phyloP scores from a whole-genome alignment of 1,284 basidiomycete genomes.

The Phellopilus nigrolimitatus region DNA sequence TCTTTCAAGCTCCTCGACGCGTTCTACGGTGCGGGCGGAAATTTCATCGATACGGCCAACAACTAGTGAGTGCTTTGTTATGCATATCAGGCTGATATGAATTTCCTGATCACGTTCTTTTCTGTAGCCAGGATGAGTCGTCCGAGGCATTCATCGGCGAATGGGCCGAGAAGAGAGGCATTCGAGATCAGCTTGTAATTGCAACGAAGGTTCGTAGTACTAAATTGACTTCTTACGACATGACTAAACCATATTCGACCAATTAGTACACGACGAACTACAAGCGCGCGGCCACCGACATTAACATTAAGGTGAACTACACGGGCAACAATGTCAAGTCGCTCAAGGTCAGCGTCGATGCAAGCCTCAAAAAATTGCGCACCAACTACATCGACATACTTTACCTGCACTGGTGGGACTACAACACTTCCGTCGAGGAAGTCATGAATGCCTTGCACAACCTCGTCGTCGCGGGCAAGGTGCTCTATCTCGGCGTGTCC shows the following conservation, averaged over 20 bases:
- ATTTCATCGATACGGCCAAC: background rate
- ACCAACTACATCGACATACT: too few relatives aligned
- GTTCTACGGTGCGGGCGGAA: constrained; percentile 28
- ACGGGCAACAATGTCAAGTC: constrained; percentile 33
- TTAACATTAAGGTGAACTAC: constrained; percentile 29
- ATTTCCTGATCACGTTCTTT: background rate
- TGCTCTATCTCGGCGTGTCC: constrained; percentile 32
- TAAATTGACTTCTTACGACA: too few relatives aligned
- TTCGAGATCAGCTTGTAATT: constrained; percentile 50
- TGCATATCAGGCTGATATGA: too few relatives aligned
- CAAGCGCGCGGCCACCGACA: constrained; percentile 21
- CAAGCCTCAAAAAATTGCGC: too few relatives aligned
- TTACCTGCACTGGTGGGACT: too few relatives aligned
- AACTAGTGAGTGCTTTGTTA: background rate
- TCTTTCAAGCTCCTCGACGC: constrained; percentile 28
- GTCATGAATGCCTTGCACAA: too few relatives aligned
- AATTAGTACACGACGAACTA: constrained; percentile 31
- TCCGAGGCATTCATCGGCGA: constrained; percentile 51
- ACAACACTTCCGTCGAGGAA: too few relatives aligned
- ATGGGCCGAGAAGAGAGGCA: constrained; percentile 47
- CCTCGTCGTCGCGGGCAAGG: too few relatives aligned
- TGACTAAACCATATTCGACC: background rate
- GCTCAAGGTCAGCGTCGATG: constrained; percentile 30
- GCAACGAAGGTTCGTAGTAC: constrained; percentile 59
- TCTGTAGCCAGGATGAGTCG: constrained; percentile 26